These are phyloP conservation scores for Kazachstania kunashirensis DNA, from an alignment of 805 yeast genomes.

Conservation along the genomic window DNA sequence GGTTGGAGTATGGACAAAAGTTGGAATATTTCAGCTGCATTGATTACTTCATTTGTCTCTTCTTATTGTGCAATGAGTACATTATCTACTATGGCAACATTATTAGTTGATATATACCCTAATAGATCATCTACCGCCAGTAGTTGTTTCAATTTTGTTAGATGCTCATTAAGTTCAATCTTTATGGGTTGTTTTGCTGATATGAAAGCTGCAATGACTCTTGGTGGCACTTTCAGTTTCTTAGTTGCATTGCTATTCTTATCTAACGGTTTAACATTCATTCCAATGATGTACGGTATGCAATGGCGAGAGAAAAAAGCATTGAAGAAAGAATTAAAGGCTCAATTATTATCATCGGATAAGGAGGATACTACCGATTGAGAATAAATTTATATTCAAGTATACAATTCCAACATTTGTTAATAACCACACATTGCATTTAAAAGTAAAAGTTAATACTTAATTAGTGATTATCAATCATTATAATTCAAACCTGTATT, in stretches of 20 bases:
- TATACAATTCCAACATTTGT: too few relatives aligned
- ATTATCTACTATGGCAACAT: conserved; percentile 48
- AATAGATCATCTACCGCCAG: conserved; percentile 60
- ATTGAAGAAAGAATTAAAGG: conserved; percentile 11
- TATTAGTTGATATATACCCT: conserved; percentile 68
- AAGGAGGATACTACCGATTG: too few relatives aligned
- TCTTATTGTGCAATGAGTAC: conserved; percentile 50
- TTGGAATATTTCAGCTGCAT: conserved; percentile 41
- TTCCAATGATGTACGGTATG: conserved; percentile 32
- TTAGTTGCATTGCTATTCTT: conserved; percentile 42
- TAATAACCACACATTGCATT: too few relatives aligned
- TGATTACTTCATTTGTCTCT: conserved; percentile 48
- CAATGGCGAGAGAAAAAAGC: conserved; percentile 27
- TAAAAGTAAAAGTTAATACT: too few relatives aligned
- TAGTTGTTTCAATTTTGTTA: conserved; percentile 56
- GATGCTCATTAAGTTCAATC: conserved; percentile 63
- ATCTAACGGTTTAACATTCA: conserved; percentile 21
- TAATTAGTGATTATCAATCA: too few relatives aligned
- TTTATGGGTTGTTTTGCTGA: conserved; percentile 57
- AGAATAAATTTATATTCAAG: too few relatives aligned
- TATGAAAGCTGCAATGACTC: conserved; percentile 47
- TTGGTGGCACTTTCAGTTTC: conserved; percentile 70
- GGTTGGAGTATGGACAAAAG: conserved; percentile 64
- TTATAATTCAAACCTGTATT: too few relatives aligned
- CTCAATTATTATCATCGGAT: conserved; percentile 1